Base-by-base conservation (phyloP, 495 filamentous ascomycete genomes). In the Chlorociboria aeruginascens region DNA sequence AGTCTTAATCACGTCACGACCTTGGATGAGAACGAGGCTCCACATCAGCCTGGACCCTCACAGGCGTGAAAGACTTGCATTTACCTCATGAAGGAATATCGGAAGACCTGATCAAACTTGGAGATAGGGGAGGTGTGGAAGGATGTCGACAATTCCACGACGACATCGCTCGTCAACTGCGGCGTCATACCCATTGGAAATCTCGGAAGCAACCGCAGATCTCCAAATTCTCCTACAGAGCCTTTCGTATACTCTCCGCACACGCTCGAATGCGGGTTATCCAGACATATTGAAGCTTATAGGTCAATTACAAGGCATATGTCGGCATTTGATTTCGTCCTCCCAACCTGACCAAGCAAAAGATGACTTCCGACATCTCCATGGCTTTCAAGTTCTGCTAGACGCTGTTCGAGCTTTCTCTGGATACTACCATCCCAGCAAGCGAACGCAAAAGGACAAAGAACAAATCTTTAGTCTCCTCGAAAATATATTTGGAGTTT, bases 351-450 rank as follows among this genome's bases (percentile, higher is more conserved):
- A 64, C 28, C 59, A 61, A 9, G 64, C 65, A 8, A 73, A 84
- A 67, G 89, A 95, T 67, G 77, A 81, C 43, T 96, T 98, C 64
- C 82, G 90, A 49, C 79, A 83, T 59, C 71, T 85, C 32, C 69
- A 74, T 48, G 92, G 92, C 52, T 96, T 96, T 61, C 76, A 89
- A 50, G 69, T 70, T 28, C 61, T 95, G 29, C 65, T 95, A 38
- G 66, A 78, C 13, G 70, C 86, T 10, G 65, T 89, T 4, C 72
- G 76, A 16, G 75, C 78, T 14, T 71, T 85, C 47, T 82, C 82
- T 6, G 78, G 82, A 46, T 79, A 79, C 50, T 94, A 90, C 63
- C 75, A 83, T 57, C 70, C 78, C 2, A 64, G 64, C n/a, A 73
- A 71, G 28, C 65, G 77, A 32, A 75, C 69, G n/a, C 61, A 71